A percentile compares a stretch with the other conserved stretches of the same genome.
phyloP scores from a whole-genome alignment of 192 early-diverging fungal species.

The Obelidium mucronatum region DNA sequence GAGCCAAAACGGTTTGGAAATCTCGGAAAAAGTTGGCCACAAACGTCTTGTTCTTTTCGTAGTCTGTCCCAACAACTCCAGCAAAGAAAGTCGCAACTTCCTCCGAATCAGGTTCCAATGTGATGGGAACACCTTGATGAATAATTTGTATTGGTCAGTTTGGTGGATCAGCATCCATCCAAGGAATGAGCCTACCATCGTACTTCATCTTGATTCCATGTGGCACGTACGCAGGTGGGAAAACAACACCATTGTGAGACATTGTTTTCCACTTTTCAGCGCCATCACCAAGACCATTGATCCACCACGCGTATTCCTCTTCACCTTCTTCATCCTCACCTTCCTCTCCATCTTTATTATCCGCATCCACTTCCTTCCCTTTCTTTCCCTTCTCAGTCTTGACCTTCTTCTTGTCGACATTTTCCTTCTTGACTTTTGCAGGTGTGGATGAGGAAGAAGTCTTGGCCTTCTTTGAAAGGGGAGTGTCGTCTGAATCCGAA shows the following conservation, averaged over 20 bases:
- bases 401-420: no score
- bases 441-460: no score
- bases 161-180: no score
- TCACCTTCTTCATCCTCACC: constrained; percentile 48
- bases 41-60: constrained; percentile 83
- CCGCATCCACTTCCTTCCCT: constrained; percentile 13
- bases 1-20: constrained; percentile 72
- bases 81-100: constrained; percentile 97
- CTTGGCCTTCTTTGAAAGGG: no score
- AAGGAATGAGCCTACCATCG: constrained; percentile 70
- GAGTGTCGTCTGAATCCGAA: no score
- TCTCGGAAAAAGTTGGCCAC: constrained; percentile 93
- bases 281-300: constrained; percentile 41
- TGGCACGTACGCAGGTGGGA: constrained; percentile 89
- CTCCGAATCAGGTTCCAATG: constrained; percentile 79
- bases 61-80: constrained; percentile 82
- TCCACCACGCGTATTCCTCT: constrained; percentile 11
- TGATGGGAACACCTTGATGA: constrained; percentile 52
- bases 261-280: constrained; percentile 86
- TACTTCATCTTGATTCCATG: constrained; percentile 92
- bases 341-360: constrained; percentile 52
- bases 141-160: neutral
- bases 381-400: no score
- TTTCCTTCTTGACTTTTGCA: no score
- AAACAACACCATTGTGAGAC: constrained; percentile 86